phyloP scores from a whole-genome alignment of 164 flowering plant genomes.

The Dillenia turbinata region DNA sequence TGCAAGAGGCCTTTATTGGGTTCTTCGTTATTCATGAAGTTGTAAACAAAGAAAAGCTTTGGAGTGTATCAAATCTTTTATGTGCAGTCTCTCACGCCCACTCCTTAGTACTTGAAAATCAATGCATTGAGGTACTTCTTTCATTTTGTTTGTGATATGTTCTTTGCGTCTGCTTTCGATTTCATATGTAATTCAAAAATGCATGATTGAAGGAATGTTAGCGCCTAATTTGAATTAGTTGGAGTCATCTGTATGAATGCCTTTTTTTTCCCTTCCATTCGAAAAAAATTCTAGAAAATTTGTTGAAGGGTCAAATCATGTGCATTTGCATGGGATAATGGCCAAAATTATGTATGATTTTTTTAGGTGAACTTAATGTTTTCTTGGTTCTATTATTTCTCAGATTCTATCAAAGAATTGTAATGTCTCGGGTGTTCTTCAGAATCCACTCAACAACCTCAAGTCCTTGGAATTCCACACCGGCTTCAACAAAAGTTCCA shows the following conservation, averaged over 20 bases:
- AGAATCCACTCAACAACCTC: conserved; percentile 26
- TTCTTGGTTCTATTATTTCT: conserved; percentile 1
- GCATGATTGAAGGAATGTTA: neutral
- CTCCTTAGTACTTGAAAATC: conserved; percentile 25
- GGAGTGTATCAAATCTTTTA: conserved; percentile 27
- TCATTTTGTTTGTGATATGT: neutral
- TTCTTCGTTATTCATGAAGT: conserved; percentile 17
- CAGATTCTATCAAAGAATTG: conserved; percentile 37
- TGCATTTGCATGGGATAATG: neutral
- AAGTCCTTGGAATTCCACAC: conserved; percentile 32
- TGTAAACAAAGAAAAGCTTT: conserved; percentile 14
- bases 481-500: conserved; percentile 23
- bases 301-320: neutral
- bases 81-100: conserved; percentile 30
- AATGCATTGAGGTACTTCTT: conserved; percentile 39
- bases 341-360: neutral
- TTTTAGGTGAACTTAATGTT: neutral
- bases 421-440: conserved; percentile 4
- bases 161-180: neutral
- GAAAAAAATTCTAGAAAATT: too few relatives aligned
- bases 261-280: neutral
- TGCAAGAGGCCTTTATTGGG: conserved; percentile 35
- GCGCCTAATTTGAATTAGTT: neutral
- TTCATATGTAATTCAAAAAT: neutral
- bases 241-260: neutral